Conservation (phyloP, 345 rosid species). For the Balakata baccata region DNA sequence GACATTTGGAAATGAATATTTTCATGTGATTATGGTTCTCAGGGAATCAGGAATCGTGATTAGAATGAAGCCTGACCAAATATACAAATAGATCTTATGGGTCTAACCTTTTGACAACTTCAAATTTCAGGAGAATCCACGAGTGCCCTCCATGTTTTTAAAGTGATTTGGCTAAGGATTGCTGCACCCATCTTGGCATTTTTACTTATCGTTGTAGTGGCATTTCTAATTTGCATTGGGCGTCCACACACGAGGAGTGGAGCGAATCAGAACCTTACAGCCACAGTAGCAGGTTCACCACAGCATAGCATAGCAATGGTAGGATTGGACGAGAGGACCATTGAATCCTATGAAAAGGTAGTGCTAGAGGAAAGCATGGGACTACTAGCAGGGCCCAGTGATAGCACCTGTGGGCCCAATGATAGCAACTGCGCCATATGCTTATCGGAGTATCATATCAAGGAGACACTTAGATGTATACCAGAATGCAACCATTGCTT, state of each 20-base stretch:
- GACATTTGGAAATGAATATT: slow-evolving; percentile 30
- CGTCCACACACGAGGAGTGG: background rate
- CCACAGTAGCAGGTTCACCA: slow-evolving; percentile 17
- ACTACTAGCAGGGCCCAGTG: slow-evolving; percentile 51
- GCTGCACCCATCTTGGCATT: slow-evolving; percentile 38
- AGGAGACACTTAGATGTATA: slow-evolving; percentile 54
- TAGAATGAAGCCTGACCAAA: background rate
- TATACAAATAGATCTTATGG: too few relatives aligned
- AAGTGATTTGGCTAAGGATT: slow-evolving; percentile 40
- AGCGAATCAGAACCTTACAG: slow-evolving; percentile 7
- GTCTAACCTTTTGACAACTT: background rate
- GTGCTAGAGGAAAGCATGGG: slow-evolving; percentile 63
- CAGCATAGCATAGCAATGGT: background rate
- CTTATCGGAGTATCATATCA: slow-evolving; percentile 50
- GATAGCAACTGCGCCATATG: slow-evolving; percentile 64
- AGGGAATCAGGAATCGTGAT: slow-evolving; percentile 4
- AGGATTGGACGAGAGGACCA: slow-evolving; percentile 67
- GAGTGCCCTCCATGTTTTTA: slow-evolving; percentile 28
- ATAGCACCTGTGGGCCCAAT: too few relatives aligned
- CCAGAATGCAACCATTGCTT: slow-evolving; percentile 74
- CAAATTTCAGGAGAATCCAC: slow-evolving; percentile 32
- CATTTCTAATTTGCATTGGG: slow-evolving; percentile 23
- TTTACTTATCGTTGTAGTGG: slow-evolving; percentile 33
- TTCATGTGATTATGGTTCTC: background rate
- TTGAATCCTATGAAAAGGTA: slow-evolving; percentile 59